phyloP scores from a whole-genome alignment of 495 filamentous ascomycete species.

The Penicillium maclennaniae region DNA sequence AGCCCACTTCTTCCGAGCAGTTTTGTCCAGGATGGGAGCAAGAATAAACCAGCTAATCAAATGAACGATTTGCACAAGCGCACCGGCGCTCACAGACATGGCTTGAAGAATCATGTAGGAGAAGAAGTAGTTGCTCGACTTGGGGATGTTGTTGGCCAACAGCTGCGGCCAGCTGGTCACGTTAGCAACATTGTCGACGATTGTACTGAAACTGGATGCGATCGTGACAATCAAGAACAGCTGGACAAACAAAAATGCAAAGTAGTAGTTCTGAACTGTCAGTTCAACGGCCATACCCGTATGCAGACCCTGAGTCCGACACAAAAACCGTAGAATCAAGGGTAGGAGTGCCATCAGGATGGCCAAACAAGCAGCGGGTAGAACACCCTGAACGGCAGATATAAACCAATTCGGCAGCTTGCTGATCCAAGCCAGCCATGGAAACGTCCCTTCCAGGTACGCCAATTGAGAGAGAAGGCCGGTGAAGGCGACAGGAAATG shows the following conservation, averaged over 20 bases:
- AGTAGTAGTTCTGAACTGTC: conserved; percentile 87
- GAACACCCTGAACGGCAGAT: conserved; percentile 76
- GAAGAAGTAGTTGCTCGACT: conserved; percentile 95
- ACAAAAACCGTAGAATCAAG: conserved; percentile 69
- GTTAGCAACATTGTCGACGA: conserved; percentile 60
- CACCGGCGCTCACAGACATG: conserved; percentile 83
- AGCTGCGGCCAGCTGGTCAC: conserved; percentile 59
- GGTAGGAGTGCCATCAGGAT: conserved; percentile 80
- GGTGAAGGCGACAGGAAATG: conserved; percentile 85
- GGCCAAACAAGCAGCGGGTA: conserved; percentile 75
- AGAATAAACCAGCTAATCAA: conserved; percentile 78
- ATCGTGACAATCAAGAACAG: conserved; percentile 92
- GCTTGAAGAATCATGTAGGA: conserved; percentile 96
- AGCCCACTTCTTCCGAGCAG: conserved; percentile 82
- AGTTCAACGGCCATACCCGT: conserved; percentile 79
- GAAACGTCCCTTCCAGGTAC: conserved; percentile 58
- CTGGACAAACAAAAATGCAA: conserved; percentile 91
- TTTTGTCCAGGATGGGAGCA: conserved; percentile 74
- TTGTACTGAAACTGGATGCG: conserved; percentile 68
- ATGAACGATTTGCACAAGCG: conserved; percentile 77
- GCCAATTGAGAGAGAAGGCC: conserved; percentile 73
- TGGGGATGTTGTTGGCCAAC: conserved; percentile 80
- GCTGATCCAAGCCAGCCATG: conserved; percentile 69
- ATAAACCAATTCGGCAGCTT: conserved; percentile 59
- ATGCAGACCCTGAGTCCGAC: conserved; percentile 70